Conservation (phyloP, 2,329 filamentous ascomycete genomes). For the Arthrobotrys entomopaga region DNA sequence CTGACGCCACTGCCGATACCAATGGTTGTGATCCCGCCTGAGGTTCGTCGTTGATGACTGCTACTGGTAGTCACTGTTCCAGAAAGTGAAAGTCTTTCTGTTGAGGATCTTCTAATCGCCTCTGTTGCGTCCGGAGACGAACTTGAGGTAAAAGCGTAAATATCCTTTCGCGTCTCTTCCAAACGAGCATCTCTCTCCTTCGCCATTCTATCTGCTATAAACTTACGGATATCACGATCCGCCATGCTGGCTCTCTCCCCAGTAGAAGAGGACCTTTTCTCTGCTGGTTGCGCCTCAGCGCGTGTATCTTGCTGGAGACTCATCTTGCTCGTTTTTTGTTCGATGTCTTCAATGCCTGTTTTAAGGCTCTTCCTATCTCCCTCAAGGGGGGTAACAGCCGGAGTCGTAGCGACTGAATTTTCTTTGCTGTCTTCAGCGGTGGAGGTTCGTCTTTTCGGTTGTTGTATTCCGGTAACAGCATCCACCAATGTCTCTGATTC, state of each 20-base stretch:
- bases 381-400: slow-evolving; percentile 42
- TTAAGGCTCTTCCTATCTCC: slow-evolving; percentile 16
- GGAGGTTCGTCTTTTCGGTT: slow-evolving; percentile 24
- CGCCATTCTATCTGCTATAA: slow-evolving; percentile 29
- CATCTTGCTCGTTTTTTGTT: slow-evolving; percentile 42
- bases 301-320: slow-evolving; percentile 40
- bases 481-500: slow-evolving; percentile 80
- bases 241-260: slow-evolving; percentile 18
- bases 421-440: slow-evolving; percentile 64
- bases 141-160: slow-evolving; percentile 41
- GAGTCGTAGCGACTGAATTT: slow-evolving; percentile 28
- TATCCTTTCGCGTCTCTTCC: slow-evolving; percentile 36
- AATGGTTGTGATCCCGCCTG: slow-evolving; percentile 37
- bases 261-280: slow-evolving; percentile 7
- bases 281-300: not conserved
- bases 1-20: slow-evolving; percentile 29
- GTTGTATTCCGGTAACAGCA: slow-evolving; percentile 70
- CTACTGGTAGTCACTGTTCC: slow-evolving; percentile 1
- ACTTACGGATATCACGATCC: slow-evolving; percentile 38
- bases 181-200: slow-evolving; percentile 21
- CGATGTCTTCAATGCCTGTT: slow-evolving; percentile 34
- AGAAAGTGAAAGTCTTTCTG: slow-evolving; percentile 9
- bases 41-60: slow-evolving; percentile 45
- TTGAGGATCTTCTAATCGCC: slow-evolving; percentile 9
- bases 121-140: slow-evolving; percentile 26